Conservation (phyloP, 192 early-diverging fungal species). For the Mortierella alpina region DNA sequence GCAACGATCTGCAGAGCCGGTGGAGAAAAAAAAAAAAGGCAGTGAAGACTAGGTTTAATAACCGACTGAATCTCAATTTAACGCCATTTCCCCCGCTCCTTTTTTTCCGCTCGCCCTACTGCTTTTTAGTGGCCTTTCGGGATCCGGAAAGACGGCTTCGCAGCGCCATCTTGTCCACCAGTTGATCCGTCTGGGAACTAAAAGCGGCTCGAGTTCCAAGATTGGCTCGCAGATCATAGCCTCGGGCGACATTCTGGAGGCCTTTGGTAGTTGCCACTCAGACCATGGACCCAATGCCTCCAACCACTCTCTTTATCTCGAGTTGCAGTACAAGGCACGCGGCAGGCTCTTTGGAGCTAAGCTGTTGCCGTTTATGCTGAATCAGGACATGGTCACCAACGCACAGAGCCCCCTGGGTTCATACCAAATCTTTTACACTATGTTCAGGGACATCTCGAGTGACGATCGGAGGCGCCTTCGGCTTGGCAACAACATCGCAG, state of each 20-base stretch:
- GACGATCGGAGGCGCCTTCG: constrained; percentile 77
- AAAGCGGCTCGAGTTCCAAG: constrained; percentile 75
- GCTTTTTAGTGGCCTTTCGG: constrained; percentile 76
- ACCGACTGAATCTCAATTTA: neutral
- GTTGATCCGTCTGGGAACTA: constrained; percentile 78
- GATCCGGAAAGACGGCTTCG: constrained; percentile 90
- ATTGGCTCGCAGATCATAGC: constrained; percentile 79
- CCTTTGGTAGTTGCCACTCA: constrained; percentile 81
- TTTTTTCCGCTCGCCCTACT: neutral
- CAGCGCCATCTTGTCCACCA: constrained; percentile 78
- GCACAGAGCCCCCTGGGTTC: constrained; percentile 67
- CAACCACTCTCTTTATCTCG: constrained; percentile 82
- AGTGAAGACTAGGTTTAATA: too few relatives aligned
- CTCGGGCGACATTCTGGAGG: constrained; percentile 78
- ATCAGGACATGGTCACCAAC: constrained; percentile 71
- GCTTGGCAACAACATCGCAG: constrained; percentile 62
- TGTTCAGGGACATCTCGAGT: constrained; percentile 73
- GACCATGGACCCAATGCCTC: constrained; percentile 73
- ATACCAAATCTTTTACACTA: constrained; percentile 86
- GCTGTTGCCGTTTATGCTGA: constrained; percentile 74
- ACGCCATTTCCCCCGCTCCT: neutral
- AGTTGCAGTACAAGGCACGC: constrained; percentile 88
- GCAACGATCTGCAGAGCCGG: too few relatives aligned
- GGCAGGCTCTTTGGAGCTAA: constrained; percentile 89
- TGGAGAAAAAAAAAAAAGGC: too few relatives aligned